Conservation (phyloP, 2,329 filamentous ascomycete genomes). For the Diaporthe humulicola region DNA sequence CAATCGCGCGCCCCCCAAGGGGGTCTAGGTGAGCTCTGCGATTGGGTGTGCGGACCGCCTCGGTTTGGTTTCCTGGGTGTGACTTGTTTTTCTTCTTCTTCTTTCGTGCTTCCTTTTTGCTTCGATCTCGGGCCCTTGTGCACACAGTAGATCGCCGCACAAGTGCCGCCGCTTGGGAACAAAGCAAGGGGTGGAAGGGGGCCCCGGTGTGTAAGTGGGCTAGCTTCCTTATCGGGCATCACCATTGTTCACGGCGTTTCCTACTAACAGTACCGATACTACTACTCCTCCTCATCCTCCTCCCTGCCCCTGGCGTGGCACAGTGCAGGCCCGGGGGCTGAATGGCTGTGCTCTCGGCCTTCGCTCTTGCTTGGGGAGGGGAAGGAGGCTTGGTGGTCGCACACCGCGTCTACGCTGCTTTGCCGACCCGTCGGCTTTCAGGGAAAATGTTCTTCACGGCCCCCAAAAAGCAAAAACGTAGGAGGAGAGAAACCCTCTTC, state of each 20-base stretch:
- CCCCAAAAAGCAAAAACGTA: constrained; percentile 11
- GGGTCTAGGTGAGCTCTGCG: constrained; percentile 18
- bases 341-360: neutral
- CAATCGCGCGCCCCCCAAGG: constrained; percentile 2
- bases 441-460: neutral
- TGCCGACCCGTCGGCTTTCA: constrained; percentile 6
- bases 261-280: no score
- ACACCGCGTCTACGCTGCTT: neutral
- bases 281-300: neutral
- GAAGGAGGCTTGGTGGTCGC: neutral
- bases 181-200: neutral
- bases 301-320: constrained; percentile 6
- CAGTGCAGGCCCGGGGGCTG: neutral
- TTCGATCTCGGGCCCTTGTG: constrained; percentile 22
- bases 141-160: constrained; percentile 13
- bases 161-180: constrained; percentile 12
- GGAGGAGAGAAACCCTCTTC: constrained; percentile 2
- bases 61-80: neutral
- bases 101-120: neutral
- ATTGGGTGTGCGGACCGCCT: constrained; percentile 33
- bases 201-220: neutral
- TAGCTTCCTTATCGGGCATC: neutral
- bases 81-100: neutral
- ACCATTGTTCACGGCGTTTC: neutral
- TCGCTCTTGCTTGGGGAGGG: constrained; percentile 1